Evolutionary conservation across 805 yeast species (phyloP), one percentile per base, ranked within the genome.

Genomic region (Torulaspora quercuum): DNA sequence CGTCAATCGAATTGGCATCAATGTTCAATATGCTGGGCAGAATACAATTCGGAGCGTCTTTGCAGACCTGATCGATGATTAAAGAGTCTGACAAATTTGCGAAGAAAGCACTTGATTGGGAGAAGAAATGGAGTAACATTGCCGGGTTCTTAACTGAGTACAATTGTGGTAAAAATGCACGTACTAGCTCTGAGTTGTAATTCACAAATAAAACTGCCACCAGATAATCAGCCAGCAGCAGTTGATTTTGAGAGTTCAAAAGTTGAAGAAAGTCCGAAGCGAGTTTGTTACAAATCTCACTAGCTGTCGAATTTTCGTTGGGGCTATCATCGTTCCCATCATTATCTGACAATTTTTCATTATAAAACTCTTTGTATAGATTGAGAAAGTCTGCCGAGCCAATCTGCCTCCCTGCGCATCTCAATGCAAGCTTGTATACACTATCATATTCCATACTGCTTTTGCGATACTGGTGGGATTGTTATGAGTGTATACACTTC

Each of bases 291-390:
- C 46, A 30, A 4, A 44, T 25, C 13, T 44, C 48, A 7, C 19
- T 21, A 4, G 29, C 16, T 15, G 32, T 41, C 9, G 44, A 38
- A 10, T 28, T 28, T 4, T 42, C 51, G 14, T 29, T 39, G 6
- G 39, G 37, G 5, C 27, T 35, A 21, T 41, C 41, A 4, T 52
- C 57, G 17, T 42, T 43, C 18, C 47, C 55, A 4, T 43, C 22
- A 7, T 34, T 39, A 4, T 41, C 20, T 3, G 45, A 40, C 33
- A 52, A 48, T 30, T 52, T 48, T 35, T 57, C 63, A 41, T 55
- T 60, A 32, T 52, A 56, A 29, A 59, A 50, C 35, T 60, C 65
- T 28, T 57, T 57, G 42, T 55, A 60, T 16, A 60, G 44, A 24
- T 51, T 56, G 4, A 55, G 39, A 36, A 59, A 60, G 17, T 57